A percentile compares a stretch with the other conserved stretches of the same genome.
Conservation (phyloP, 139 green algal species). For the Edaphochlamys debaryana region DNA sequence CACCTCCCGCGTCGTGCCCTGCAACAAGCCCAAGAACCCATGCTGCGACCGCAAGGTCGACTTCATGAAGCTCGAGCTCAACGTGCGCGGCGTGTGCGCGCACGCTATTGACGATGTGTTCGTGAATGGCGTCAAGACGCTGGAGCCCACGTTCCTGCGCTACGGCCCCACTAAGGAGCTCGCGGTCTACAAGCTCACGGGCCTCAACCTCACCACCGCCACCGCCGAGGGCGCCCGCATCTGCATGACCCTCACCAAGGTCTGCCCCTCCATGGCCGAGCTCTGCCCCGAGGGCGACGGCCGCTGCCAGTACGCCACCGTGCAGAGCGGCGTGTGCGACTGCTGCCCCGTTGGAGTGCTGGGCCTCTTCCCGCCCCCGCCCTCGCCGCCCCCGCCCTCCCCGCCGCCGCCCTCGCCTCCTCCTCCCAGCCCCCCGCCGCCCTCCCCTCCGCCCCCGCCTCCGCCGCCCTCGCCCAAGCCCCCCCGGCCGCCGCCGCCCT, state of each 20-base stretch:
- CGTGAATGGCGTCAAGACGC: background rate
- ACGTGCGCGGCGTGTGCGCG: constrained; percentile 15
- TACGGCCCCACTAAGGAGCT: background rate
- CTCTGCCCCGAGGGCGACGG: constrained; percentile 33
- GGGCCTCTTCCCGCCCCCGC: too few relatives aligned
- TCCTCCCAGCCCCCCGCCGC: background rate
- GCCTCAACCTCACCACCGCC: constrained; percentile 27
- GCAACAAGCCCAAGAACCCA: background rate
- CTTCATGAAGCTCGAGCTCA: constrained; percentile 41
- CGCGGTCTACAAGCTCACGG: constrained; percentile 22
- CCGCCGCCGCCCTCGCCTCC: background rate
- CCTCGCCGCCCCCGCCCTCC: constrained; percentile 38
- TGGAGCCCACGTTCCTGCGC: background rate
- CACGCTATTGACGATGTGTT: background rate
- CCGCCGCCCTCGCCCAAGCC: too few relatives aligned
- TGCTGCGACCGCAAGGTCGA: constrained; percentile 4
- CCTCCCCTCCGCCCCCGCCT: background rate
- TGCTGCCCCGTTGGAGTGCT: constrained; percentile 43
- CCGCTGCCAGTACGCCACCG: constrained; percentile 33
- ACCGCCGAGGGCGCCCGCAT: constrained; percentile 30
- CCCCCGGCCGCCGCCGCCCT: too few relatives aligned
- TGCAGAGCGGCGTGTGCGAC: constrained; percentile 40
- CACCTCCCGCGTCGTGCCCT: constrained; percentile 2
- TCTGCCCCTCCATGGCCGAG: background rate
- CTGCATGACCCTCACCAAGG: constrained; percentile 27